Evolutionary conservation across 768 basidiomycete genomes (phyloP), one percentile per base, ranked within the genome.

Genomic region (Auricularia heimuer): DNA sequence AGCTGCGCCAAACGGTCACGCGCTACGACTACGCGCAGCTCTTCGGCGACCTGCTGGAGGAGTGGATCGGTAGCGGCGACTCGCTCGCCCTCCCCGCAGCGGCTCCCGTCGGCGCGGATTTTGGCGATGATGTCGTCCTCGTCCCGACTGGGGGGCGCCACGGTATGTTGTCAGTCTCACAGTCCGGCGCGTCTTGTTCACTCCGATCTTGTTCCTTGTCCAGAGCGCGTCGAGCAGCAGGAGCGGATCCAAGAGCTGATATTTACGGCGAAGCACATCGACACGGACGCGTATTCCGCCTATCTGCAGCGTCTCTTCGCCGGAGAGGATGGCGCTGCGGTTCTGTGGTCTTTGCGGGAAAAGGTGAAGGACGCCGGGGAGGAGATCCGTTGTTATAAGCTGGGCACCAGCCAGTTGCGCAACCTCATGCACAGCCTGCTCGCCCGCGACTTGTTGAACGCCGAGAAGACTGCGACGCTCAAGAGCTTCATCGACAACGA

Each of bases 31-130:
- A 74, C 34, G 79, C 78, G 4, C 76, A 72, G 60, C 72, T 80
- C 6, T 81, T 79, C 33, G 79, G 79, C 1, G 76, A 68, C 34
- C 73, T 81, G 12, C 76, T 79, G 66, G 77, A 78, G 54, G 80
- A 81, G 65, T 80, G 80, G 79, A 65, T 79, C 24, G 71, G 75
- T 2, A 79, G 78, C 47, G 79, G 78, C 1, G 79, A 81, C 68
- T 78, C 77, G 0, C 73, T 72, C 39, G 47, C 63, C 1, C 47
- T 63, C 37, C 42, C 47, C 18, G 62, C 61, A 36, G 56, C 51
- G 12, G 39, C 39, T 42, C 8, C 39, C 8, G 39, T 8, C 39
- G 39, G 12, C 39, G 39, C 39, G 29, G 29, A 29, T 29, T 29
- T 29, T 29, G 29, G 29, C 29, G 29, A 29, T 29, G 29, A 29